Evolutionary conservation across 176 grass and related monocot species (phyloP).

Genomic region (Thinopyrum elongatum): DNA sequence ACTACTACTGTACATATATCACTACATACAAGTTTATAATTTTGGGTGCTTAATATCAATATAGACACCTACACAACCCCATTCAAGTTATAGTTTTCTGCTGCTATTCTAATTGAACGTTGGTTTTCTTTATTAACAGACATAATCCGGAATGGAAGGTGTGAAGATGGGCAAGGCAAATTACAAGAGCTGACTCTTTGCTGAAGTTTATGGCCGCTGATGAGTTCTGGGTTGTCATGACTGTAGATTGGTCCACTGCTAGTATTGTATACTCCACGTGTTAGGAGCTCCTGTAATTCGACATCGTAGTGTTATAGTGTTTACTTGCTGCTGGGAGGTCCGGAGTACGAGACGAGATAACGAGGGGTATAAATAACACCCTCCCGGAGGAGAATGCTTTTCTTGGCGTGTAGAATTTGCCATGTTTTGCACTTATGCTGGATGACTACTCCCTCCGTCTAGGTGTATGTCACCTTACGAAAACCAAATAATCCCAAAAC

Average conservation of each 20-base stretch:
- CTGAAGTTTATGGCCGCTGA: neutral
- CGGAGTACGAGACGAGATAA: neutral
- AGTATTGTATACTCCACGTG: neutral
- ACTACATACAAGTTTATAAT: neutral
- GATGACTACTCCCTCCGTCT: too few relatives aligned
- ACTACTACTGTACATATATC: neutral
- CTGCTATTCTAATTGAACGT: neutral
- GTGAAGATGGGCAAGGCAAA: neutral
- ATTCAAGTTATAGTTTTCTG: neutral
- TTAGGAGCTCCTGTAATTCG: neutral
- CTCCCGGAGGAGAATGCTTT: neutral
- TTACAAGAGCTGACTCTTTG: neutral
- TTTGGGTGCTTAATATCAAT: neutral
- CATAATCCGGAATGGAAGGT: neutral
- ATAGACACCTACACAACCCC: neutral
- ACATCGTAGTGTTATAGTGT: neutral
- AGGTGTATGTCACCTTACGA: too few relatives aligned
- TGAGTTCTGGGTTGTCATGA: neutral
- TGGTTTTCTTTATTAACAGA: neutral
- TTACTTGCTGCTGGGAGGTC: neutral
- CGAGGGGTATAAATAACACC: neutral
- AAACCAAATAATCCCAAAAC: too few relatives aligned
- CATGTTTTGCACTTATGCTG: too few relatives aligned
- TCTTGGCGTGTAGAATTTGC: neutral
- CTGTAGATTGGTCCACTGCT: neutral